These are phyloP conservation scores for Xylaria arbuscula DNA, from an alignment of 2,329 filamentous ascomycete species.

Conservation along the genomic window DNA sequence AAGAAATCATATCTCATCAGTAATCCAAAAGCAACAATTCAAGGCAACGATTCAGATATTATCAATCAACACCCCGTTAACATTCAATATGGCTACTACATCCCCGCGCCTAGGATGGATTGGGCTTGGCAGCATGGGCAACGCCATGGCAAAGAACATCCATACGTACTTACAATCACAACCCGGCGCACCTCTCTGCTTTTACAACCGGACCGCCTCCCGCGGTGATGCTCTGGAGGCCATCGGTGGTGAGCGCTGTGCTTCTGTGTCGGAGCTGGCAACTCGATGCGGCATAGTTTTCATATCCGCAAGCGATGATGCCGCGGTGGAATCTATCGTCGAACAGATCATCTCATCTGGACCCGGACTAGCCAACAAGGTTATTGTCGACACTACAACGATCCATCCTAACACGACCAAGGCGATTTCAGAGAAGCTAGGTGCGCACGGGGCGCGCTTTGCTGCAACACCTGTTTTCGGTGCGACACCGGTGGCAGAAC, in stretches of 20 bases:
- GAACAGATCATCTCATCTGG: slow-evolving; percentile 41
- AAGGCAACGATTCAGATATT: background rate
- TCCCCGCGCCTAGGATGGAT: slow-evolving; percentile 36
- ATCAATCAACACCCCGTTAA: background rate
- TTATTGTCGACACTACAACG: slow-evolving; percentile 62
- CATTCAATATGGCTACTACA: slow-evolving; percentile 17
- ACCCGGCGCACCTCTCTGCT: slow-evolving; percentile 49
- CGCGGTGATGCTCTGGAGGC: slow-evolving; percentile 52
- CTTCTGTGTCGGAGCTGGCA: slow-evolving; percentile 46
- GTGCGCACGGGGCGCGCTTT: slow-evolving; percentile 50
- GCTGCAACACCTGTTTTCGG: slow-evolving; percentile 63
- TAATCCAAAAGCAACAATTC: background rate
- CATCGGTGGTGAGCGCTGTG: slow-evolving; percentile 46
- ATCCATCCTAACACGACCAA: slow-evolving; percentile 59
- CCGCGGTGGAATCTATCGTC: slow-evolving; percentile 52
- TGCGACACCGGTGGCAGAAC: slow-evolving; percentile 59
- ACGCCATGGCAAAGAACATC: slow-evolving; percentile 61
- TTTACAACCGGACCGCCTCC: slow-evolving; percentile 61
- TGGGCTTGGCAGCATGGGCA: slow-evolving; percentile 64
- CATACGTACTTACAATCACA: slow-evolving; percentile 54
- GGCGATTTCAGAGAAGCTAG: slow-evolving; percentile 44
- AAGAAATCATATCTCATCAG: background rate
- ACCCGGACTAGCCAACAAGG: slow-evolving; percentile 51
- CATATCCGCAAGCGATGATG: slow-evolving; percentile 57
- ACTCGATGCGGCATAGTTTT: slow-evolving; percentile 52